Conservation (phyloP, 2,329 filamentous ascomycete genomes). For the Rutstroemia sp. region DNA sequence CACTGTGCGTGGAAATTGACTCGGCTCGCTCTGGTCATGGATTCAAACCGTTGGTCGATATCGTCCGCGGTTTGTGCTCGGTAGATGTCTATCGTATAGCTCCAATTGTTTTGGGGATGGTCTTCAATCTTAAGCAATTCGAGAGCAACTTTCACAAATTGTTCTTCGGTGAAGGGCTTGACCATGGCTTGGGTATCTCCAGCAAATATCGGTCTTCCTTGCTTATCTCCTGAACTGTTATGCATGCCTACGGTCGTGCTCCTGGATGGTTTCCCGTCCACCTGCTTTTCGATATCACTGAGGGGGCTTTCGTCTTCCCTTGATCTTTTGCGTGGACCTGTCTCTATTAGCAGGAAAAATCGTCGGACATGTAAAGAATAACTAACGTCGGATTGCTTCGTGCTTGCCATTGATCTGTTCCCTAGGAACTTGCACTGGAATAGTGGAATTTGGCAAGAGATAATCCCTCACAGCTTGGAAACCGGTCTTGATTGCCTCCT, state of each 20-base stretch:
- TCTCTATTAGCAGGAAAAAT: not conserved
- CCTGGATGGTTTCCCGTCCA: not conserved
- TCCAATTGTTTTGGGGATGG: not conserved
- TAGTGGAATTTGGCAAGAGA: not conserved
- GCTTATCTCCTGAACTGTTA: not conserved
- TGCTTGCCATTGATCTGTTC: constrained; percentile 4
- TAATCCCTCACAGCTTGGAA: not conserved
- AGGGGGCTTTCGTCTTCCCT: constrained; percentile 2
- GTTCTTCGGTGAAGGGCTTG: not conserved
- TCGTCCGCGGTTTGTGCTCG: not conserved
- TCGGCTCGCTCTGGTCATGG: not conserved
- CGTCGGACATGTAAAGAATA: not conserved
- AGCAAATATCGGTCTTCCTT: not conserved
- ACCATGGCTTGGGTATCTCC: not conserved
- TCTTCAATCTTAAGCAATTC: not conserved
- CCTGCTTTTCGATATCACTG: not conserved
- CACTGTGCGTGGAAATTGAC: not conserved
- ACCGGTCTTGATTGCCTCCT: not conserved
- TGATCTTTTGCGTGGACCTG: not conserved
- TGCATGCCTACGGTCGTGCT: not conserved
- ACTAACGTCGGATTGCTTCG: constrained; percentile 19
- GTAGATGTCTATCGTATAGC: not conserved
- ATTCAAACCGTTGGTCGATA: not conserved
- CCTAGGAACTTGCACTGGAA: not conserved
- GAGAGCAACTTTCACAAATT: not conserved